Base-by-base conservation (phyloP, 768 basidiomycete species). In the Calvatia gigantea region DNA sequence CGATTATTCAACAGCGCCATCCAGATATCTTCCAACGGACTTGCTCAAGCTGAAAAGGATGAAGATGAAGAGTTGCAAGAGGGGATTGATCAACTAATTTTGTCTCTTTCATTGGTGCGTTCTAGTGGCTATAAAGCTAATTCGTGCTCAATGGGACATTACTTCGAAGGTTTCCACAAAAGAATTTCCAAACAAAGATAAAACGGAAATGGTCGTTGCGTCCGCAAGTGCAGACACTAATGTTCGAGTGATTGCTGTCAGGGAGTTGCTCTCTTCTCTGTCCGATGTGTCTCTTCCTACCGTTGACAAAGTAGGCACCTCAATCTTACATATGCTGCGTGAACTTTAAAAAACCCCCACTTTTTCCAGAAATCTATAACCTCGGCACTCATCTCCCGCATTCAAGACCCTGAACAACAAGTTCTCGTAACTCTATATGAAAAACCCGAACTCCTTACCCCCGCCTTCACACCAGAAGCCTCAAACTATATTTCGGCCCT, bases 361-460 rank as follows among this genome's bases (percentile, higher is more conserved):
- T n/a, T n/a, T n/a, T n/a, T n/a, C n/a, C 44, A 87, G 87, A 73
- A 78, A 55, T 77, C 85, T 2, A 69, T 87, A 17, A 75, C 74
- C n/a, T 76, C 81, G 2, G 85, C 87, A 0, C 70, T 98, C 4
- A 66, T 87, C 28, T 79, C 85, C 12, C 84, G 91, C 1, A 70
- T 91, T 3, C 78, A 84, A 47, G 94, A 96, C 61, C 75, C 78
- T 6, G 77, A 84, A 27, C 57, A 71, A 1, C 62, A 70, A 2
- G 87, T 97, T 25, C 67, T 94, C 11, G 76, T 86, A 42, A 80
- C 78, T 0, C 73, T 97, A 7, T 95, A 94, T 68, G 73, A 73
- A 1, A 69, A 76, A 1, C 74, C 84, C 0, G 65, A 71, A 4
- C 41, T 68, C 2, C 67, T 89, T 41, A 68, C 81, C 2, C 75